Conservation (phyloP, 805 yeast species). For the Debaryomyces prosopidis region DNA sequence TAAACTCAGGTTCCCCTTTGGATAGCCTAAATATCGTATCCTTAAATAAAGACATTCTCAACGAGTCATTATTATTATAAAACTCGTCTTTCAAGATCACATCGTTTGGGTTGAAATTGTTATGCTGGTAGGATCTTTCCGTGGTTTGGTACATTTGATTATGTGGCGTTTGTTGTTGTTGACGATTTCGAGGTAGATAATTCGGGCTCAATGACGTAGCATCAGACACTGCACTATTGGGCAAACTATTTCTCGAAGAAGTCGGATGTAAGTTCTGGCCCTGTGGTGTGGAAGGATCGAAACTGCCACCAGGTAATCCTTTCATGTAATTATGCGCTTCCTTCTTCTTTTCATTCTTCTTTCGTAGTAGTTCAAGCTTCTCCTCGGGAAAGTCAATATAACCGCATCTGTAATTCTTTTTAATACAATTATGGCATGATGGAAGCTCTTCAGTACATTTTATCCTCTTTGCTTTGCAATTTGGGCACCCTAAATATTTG, state of each 20-base stretch:
- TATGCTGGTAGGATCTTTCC: too few species aligned
- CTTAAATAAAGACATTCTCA: too few species aligned
- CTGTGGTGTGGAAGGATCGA: neutral
- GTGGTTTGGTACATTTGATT: neutral
- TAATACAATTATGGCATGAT: constrained; percentile 37
- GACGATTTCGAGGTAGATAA: neutral
- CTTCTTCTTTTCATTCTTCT: constrained; percentile 28
- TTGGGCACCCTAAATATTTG: constrained; percentile 34
- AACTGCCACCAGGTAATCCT: neutral
- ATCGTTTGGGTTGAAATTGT: too few species aligned
- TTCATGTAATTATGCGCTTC: neutral
- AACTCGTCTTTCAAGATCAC: too few species aligned
- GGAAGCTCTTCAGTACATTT: constrained; percentile 47
- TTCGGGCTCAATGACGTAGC: neutral
- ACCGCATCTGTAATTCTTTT: constrained; percentile 40
- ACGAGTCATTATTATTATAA: too few species aligned
- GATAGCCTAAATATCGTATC: too few species aligned
- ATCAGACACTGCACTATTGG: too few species aligned
- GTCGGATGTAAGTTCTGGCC: neutral
- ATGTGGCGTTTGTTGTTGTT: neutral
- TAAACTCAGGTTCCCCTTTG: too few species aligned
- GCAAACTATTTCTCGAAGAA: neutral
- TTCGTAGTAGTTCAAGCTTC: constrained; percentile 31
- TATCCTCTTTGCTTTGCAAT: constrained; percentile 43
- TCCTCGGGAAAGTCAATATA: constrained; percentile 43